A percentile compares a stretch with the other conserved stretches of the same genome.
Evolutionary conservation across 495 filamentous ascomycete genomes (phyloP).

Genomic region (Glarea lozoyensis): DNA sequence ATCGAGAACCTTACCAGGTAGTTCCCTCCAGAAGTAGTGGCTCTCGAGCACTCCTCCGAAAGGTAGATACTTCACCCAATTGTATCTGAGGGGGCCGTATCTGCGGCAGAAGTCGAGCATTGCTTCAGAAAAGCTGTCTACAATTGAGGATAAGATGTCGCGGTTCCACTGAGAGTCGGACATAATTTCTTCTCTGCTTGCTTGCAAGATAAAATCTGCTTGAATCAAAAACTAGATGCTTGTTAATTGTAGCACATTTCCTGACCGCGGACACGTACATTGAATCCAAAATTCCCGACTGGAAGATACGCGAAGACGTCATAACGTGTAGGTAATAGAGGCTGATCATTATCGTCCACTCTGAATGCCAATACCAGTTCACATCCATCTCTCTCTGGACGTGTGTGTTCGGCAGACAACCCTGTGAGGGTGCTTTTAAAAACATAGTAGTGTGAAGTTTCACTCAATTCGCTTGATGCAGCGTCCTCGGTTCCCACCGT

Average conservation of each 20-base stretch:
- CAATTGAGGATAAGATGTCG: neutral
- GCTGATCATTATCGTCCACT: neutral
- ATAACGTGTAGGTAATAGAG: neutral
- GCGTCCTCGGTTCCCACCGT: neutral
- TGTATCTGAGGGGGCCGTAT: constrained; percentile 1
- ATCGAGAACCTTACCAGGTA: neutral
- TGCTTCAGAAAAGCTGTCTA: constrained; percentile 3
- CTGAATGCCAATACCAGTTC: constrained; percentile 9
- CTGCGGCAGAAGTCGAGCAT: constrained; percentile 2
- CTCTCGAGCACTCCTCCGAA: neutral
- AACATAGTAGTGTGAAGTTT: neutral
- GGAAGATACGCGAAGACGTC: constrained; percentile 7
- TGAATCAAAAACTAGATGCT: constrained; percentile 6
- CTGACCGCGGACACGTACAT: neutral
- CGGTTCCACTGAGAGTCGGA: constrained; percentile 1
- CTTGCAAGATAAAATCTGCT: constrained; percentile 6
- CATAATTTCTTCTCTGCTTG: constrained; percentile 1
- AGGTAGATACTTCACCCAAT: constrained; percentile 4
- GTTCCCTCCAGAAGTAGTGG: neutral
- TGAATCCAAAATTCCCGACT: neutral
- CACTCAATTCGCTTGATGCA: neutral
- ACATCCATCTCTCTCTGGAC: neutral
- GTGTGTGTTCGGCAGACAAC: too few species aligned
- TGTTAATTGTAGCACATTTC: neutral
- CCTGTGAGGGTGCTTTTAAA: too few species aligned